phyloP scores from a whole-genome alignment of 129 eudicot species.

The Flaveria ramosissima region DNA sequence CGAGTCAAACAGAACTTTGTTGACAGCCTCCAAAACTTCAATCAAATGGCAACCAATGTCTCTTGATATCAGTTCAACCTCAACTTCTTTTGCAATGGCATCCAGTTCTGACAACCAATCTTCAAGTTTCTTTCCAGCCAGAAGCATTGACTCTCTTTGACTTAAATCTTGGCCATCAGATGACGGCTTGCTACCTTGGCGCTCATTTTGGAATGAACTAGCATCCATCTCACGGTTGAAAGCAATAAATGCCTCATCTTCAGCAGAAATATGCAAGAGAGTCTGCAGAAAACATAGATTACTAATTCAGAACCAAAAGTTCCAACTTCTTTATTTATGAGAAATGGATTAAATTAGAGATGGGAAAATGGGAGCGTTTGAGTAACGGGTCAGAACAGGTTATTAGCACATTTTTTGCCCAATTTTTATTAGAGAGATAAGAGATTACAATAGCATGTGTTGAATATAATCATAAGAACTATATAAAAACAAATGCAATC shows the following conservation, averaged over 20 bases:
- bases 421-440: neutral
- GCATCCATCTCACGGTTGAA: slow-evolving; percentile 75
- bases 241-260: slow-evolving; percentile 79
- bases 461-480: neutral
- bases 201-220: slow-evolving; percentile 55
- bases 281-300: slow-evolving; percentile 42
- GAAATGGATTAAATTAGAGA: no score
- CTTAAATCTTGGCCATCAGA: slow-evolving; percentile 43
- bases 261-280: slow-evolving; percentile 71
- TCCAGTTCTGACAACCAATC: slow-evolving; percentile 81
- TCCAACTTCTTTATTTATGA: no score
- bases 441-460: neutral
- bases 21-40: slow-evolving; percentile 88
- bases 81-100: slow-evolving; percentile 78
- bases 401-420: neutral
- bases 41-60: slow-evolving; percentile 86
- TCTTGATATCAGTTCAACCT: slow-evolving; percentile 72
- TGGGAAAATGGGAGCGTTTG: no score
- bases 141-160: slow-evolving; percentile 46
- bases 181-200: slow-evolving; percentile 36
- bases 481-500: neutral
- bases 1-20: slow-evolving; percentile 69
- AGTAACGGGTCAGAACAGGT: neutral
- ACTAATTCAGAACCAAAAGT: no score
- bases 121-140: slow-evolving; percentile 63